Evolutionary conservation across 352 stramenopile species (phyloP), one percentile per base, ranked within the genome.

Genomic region (Peronospora destructor): DNA sequence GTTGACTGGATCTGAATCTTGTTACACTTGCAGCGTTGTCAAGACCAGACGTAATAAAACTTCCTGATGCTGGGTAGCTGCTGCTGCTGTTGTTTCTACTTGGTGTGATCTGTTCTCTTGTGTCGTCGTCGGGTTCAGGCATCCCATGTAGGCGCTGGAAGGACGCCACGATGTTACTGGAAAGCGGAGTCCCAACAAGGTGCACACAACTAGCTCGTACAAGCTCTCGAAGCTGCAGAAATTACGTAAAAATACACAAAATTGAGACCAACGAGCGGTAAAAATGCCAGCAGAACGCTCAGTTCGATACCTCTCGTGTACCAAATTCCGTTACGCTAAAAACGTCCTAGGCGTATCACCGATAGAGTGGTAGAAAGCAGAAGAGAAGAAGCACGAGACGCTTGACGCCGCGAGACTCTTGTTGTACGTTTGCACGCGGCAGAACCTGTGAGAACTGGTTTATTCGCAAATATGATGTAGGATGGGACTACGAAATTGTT

Each of bases 131-230:
- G 40, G 48, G 42, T 48, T 11, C 52, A 49, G 53, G 63, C 70
- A 81, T 81, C 33, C 68, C 71, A 82, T 76, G 68, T 73, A 81
- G 51, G 55, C 39, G 49, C 56, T 55, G 49, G 29, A 55, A 51
- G 42, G 50, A 47, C 46, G 45, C 45, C 45, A 49, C 40, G 14
- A 42, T 57, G 28, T 54, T 14, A 14, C 13, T 36, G 16, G 36
- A 14, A 25, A 8, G 14, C 33, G 40, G 9, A 29, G 23, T 42
- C 49, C 44, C 19, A 6, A 46, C 21, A 44, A 63, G 42, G 53
- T 61, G 19, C 19, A 26, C 35, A 34, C 23, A 21, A 23, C 19
- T 45, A 13, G 39, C 23, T 13, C 25, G 17, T 44, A 10, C 4
- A 45, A 32, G 14, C 36, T 14, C 11, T 19, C 12, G 29, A 36